Conservation (phyloP, 2,329 filamentous ascomycete species). For the Aspergillus unguis region DNA sequence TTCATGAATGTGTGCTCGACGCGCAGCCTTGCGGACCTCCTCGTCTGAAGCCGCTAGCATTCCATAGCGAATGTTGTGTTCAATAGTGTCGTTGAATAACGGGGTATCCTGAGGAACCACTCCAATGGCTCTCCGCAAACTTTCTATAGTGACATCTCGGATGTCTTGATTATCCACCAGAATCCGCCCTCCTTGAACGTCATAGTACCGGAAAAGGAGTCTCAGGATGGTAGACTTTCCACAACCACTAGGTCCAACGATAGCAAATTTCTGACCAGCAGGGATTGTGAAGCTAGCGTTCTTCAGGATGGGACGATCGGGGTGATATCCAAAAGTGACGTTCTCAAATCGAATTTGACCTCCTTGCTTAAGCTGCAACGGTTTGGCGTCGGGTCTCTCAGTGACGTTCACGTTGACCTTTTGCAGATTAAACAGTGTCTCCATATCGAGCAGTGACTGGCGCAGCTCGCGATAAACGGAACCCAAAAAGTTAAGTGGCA, state of each 20-base stretch:
- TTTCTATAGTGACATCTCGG: constrained; percentile 75
- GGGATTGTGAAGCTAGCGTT: constrained; percentile 86
- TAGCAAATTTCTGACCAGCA: constrained; percentile 90
- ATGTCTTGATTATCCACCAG: constrained; percentile 92
- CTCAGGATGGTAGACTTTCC: constrained; percentile 92
- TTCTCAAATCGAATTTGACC: constrained; percentile 94
- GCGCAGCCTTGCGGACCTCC: constrained; percentile 71
- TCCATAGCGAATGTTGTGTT: constrained; percentile 93
- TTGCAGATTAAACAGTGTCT: constrained; percentile 94
- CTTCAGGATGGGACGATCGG: constrained; percentile 79
- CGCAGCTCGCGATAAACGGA: constrained; percentile 94
- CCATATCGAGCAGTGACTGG: constrained; percentile 95
- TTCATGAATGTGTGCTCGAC: constrained; percentile 79
- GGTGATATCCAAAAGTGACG: constrained; percentile 88
- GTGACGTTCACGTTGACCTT: constrained; percentile 89
- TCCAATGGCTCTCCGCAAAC: constrained; percentile 78
- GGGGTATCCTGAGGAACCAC: constrained; percentile 97
- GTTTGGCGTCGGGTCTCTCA: constrained; percentile 70
- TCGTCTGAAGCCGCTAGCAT: constrained; percentile 71
- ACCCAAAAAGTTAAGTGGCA: constrained; percentile 96
- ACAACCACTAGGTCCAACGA: constrained; percentile 92
- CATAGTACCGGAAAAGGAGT: constrained; percentile 91
- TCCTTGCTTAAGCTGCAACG: constrained; percentile 68
- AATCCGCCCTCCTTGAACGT: constrained; percentile 79
- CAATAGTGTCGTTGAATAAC: constrained; percentile 93